A percentile compares a stretch with the other conserved stretches of the same genome.
phyloP scores from a whole-genome alignment of 2,329 filamentous ascomycete genomes.

The Fusarium sp. region DNA sequence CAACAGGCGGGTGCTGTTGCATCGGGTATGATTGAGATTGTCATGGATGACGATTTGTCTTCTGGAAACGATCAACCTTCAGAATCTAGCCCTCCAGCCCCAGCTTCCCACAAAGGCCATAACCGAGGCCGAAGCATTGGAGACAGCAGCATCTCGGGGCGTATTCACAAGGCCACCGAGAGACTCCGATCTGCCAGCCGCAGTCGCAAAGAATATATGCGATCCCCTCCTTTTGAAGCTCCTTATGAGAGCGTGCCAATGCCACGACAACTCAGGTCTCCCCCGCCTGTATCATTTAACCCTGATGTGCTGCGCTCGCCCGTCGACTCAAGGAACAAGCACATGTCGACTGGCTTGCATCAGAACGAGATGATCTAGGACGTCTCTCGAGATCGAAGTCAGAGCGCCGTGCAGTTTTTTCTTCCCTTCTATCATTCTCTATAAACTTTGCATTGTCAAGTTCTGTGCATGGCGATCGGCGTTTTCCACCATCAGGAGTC shows the following conservation, averaged over 20 bases:
- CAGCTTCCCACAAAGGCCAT: conserved; percentile 62
- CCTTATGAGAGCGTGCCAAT: conserved; percentile 59
- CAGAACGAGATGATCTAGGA: conserved; percentile 67
- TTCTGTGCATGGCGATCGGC: conserved; percentile 58
- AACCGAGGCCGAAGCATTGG: conserved; percentile 68
- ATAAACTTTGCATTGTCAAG: conserved; percentile 38
- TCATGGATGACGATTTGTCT: conserved; percentile 70
- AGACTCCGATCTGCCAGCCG: conserved; percentile 71
- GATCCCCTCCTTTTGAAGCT: conserved; percentile 49
- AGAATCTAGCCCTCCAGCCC: conserved; percentile 46
- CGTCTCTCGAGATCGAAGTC: conserved; percentile 16
- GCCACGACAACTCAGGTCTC: conserved; percentile 50
- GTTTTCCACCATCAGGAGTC: conserved; percentile 45
- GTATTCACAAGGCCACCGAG: conserved; percentile 69
- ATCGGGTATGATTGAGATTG: conserved; percentile 73
- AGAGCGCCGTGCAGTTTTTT: conserved; percentile 19
- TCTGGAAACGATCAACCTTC: conserved; percentile 38
- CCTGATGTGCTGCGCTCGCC: conserved; percentile 52
- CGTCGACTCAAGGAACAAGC: conserved; percentile 52
- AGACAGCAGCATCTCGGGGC: conserved; percentile 64
- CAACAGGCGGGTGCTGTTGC: conserved; percentile 60
- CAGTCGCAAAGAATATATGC: conserved; percentile 59
- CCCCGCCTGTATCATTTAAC: conserved; percentile 57
- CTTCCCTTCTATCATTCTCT: conserved; percentile 38
- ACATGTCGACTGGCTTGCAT: conserved; percentile 64